Evolutionary conservation across 306 rosid genomes (phyloP), one percentile per base, ranked within the genome.

Genomic region (Glycine soja): DNA sequence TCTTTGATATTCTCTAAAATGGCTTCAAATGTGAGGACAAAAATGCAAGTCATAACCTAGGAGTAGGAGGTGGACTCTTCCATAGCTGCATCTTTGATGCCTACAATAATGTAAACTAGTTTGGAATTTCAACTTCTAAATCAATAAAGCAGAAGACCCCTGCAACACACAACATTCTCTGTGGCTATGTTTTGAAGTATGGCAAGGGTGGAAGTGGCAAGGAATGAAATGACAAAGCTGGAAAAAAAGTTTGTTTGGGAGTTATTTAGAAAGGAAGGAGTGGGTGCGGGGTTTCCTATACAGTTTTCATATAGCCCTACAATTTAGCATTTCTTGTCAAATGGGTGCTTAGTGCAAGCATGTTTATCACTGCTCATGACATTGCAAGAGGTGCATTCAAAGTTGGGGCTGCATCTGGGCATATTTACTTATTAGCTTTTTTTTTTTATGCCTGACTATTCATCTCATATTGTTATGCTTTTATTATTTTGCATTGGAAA

Each of bases 241-340:
- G 19, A 47, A 69, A 19, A 19, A 46, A 18, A 11, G 15, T 4
- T 6, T 9, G 16, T 11, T 36, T 30, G 13, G 38, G 32, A 71
- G 46, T 34, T 13, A 30, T 50, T 71, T 24, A 24, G 16, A 19
- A 70, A 36, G 68, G 15, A 63, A 65, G 75, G 43, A 47, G n/a
- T 47, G 75, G 54, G 10, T 16, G 19, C 4, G 34, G 8, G 38
- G 54, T 18, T 36, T 68, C 54, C 69, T 63, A 16, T 36, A 36
- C 40, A 36, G 40, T 36, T 36, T 36, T 52, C 76, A 47, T 64
- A 11, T 72, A 54, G 16, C 14, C 72, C 16, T 16, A 19, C 65
- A 47, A 57, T 56, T 63, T 76, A 24, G 64, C 83, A 42, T 72
- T 72, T 81, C 62, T 72, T 81, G 69, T 66, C 82, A 72, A 76